These are phyloP conservation scores for Adiantum capillusveneris DNA, from an alignment of 75 land plant genomes.

Conservation along the genomic window DNA sequence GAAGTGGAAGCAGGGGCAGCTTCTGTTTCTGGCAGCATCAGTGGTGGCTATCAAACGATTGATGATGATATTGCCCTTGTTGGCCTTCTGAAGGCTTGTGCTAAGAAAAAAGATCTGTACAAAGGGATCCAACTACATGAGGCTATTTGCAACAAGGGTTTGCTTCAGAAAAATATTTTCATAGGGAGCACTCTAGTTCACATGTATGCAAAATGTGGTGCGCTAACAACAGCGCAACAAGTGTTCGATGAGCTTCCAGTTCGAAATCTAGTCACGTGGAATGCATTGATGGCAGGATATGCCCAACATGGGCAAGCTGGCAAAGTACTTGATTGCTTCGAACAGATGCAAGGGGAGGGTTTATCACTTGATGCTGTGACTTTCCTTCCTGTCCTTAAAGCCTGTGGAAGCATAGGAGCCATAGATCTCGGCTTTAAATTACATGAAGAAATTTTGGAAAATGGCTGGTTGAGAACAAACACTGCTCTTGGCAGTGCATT, in stretches of 20 bases:
- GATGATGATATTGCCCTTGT: not conserved
- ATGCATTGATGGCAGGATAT: constrained; percentile 10
- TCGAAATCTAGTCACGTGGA: constrained; percentile 5
- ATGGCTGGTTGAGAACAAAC: not conserved
- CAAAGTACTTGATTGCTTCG: constrained; percentile 7
- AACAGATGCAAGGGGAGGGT: constrained; percentile 6
- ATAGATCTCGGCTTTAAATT: constrained; percentile 1
- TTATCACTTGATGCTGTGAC: not conserved
- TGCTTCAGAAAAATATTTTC: constrained; percentile 7
- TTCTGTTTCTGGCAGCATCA: too few relatives aligned
- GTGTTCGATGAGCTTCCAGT: constrained; percentile 5
- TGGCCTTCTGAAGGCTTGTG: not conserved
- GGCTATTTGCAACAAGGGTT: not conserved
- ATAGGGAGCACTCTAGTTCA: constrained; percentile 1
- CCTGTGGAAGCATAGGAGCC: constrained; percentile 2
- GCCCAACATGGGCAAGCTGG: not conserved
- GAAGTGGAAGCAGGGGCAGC: too few relatives aligned
- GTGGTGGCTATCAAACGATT: too few relatives aligned
- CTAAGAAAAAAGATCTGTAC: not conserved
- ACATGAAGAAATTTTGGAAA: not conserved
- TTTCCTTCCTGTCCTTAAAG: constrained; percentile 1
- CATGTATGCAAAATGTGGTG: constrained; percentile 16
- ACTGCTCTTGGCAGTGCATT: constrained; percentile 9
- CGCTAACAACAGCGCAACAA: not conserved
- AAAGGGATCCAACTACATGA: not conserved